Evolutionary conservation across 2,329 filamentous ascomycete genomes (phyloP).

Genomic region (Penicillium sp.): DNA sequence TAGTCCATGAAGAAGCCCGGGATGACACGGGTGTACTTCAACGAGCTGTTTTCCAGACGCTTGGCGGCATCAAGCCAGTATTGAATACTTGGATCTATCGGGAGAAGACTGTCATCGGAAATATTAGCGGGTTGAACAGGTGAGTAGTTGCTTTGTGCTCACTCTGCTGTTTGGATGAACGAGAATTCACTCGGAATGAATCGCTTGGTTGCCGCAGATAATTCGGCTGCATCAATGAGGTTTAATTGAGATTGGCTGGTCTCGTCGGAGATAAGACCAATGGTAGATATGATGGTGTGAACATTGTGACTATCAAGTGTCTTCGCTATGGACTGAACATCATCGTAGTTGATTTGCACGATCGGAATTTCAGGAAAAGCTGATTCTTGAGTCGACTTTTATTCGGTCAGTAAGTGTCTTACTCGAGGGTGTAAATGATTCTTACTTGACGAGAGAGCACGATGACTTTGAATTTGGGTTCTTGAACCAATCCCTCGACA

Average conservation of each 20-base stretch:
- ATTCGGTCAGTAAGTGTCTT: not conserved
- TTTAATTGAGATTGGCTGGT: constrained; percentile 40
- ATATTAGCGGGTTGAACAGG: not conserved
- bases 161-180: constrained; percentile 35
- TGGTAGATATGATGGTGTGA: constrained; percentile 48
- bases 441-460: constrained; percentile 45
- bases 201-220: constrained; percentile 38
- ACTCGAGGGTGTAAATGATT: not conserved
- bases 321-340: constrained; percentile 28
- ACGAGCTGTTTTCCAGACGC: constrained; percentile 31
- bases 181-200: constrained; percentile 49
- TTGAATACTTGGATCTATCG: constrained; percentile 32
- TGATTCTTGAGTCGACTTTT: not conserved
- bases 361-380: constrained; percentile 8
- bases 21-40: constrained; percentile 42
- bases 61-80: constrained; percentile 29
- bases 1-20: constrained; percentile 52
- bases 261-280: constrained; percentile 34
- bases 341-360: constrained; percentile 35
- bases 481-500: constrained; percentile 43
- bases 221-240: constrained; percentile 47
- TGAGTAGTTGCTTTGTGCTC: not conserved
- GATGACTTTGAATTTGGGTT: constrained; percentile 39
- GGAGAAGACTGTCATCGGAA: constrained; percentile 22
- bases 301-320: constrained; percentile 41